Evolutionary conservation across 352 stramenopile species (phyloP), one percentile per base, ranked within the genome.

Genomic region (Thraustotheca clavata): DNA sequence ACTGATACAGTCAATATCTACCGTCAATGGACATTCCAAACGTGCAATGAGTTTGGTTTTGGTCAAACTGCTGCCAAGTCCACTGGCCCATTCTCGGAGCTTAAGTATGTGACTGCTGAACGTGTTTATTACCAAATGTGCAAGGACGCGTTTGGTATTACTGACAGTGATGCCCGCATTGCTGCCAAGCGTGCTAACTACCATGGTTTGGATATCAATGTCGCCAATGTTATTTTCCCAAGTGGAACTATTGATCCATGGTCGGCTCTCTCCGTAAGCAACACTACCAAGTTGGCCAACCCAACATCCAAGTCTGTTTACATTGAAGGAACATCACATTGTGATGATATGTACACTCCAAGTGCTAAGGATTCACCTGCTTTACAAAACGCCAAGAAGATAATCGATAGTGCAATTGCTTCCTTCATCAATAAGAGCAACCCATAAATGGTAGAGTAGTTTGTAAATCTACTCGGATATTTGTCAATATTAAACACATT

Each of bases 21-120:
- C 9, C 49, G 49, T 34, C 49, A 59, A 22, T 59, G 49, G 49
- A 1, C 29, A 16, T 59, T 46, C 49, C 49, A 59, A 35, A 59
- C 49, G 49, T 59, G 49, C 49, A 16, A 29, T 24, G 69, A 76
- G 43, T 59, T 59, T 39, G 49, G 49, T 34, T 59, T 59, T 59
- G 49, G 9, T 59, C 49, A 59, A 39, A 41, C 49, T 16, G 29
- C 18, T 9, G 52, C 62, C 7, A 26, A 6, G 36, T 5, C 31
- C 20, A 67, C 14, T 35, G 49, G 54, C 33, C 61, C 49, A 38
- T 67, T 29, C 33, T 14, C 9, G 1, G 49, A 33, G 9, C 20
- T 59, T 26, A 59, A 59, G 49, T 59, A 38, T 34, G 9, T 14
- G 31, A 59, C 49, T 16, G 49, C 29, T 16, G 24, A 59, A 8